Evolutionary conservation across 1,139 yeast species (phyloP).

Genomic region (Yamadazyma spencermartinsiae): DNA sequence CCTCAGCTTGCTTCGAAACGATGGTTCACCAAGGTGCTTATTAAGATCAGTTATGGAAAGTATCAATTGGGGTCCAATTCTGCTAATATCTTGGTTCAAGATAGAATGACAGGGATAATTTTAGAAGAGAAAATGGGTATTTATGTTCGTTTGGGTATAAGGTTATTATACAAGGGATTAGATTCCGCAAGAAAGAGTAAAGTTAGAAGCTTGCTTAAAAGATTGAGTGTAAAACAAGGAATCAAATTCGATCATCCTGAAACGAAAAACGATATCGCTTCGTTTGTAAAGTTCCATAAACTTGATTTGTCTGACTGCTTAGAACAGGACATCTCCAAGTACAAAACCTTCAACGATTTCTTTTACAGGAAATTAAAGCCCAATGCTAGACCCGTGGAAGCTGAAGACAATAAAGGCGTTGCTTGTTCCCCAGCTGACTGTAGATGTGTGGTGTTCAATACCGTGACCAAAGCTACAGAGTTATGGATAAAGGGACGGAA

Average conservation of each 20-base stretch:
- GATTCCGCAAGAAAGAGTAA: constrained; percentile 54
- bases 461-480: constrained; percentile 63
- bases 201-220: constrained; percentile 58
- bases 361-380: constrained; percentile 79
- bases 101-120: constrained; percentile 81
- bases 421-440: constrained; percentile 88
- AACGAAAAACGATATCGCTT: constrained; percentile 65
- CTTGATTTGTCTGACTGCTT: constrained; percentile 72
- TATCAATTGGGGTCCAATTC: constrained; percentile 86
- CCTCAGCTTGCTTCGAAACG: constrained; percentile 81
- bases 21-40: constrained; percentile 83
- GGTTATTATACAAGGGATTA: constrained; percentile 78
- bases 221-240: constrained; percentile 80
- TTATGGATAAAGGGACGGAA: constrained; percentile 90
- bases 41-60: constrained; percentile 85
- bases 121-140: constrained; percentile 92
- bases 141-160: constrained; percentile 82
- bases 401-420: constrained; percentile 44
- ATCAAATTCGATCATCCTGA: constrained; percentile 70
- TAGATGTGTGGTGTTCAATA: constrained; percentile 70
- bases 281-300: constrained; percentile 81
- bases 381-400: constrained; percentile 70
- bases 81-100: constrained; percentile 93
- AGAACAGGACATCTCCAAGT: constrained; percentile 48
- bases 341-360: constrained; percentile 80